Base-by-base conservation (phyloP, 257 asterid species). In the Schizonepeta tenuifolia region DNA sequence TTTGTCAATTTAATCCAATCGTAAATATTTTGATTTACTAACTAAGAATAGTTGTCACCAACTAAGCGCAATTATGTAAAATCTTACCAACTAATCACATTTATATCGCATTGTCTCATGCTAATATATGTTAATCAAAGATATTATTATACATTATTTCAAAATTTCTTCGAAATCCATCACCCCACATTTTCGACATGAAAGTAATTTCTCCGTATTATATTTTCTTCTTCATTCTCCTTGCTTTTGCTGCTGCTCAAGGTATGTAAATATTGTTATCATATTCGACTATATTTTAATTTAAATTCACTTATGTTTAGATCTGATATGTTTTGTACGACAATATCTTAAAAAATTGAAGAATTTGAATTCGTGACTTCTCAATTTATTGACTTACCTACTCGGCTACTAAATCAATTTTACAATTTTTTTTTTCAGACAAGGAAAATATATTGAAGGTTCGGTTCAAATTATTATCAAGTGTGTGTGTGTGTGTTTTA, bases 221-320 rank as follows among this genome's bases (percentile, higher is more conserved):
- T 2, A 26, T 38, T 24, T 36, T 73, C 26, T 46, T 28, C 66
- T 73, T 73, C 33, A 26, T 73, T 54, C 46, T 73, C 31, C 47
- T 73, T 36, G 10, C 49, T 38, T 41, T 73, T 38, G 66, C 54
- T 38, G 66, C 54, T 17, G 2, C 57, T 11, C 49, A 24, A 73
- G 66, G 77, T 64, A 55, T 4, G 36, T 47, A 38, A 38, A 31
- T 31, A 5, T 31, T 31, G 36, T 31, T 31, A 31, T 31, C 5
- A 31, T 31, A 31, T 31, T 4, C 36, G 36, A 31, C 1, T 31
- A 5, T 5, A 31, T 9, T 38, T 35, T 7, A 2, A 7, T 36
- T 36, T 36, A 7, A 36, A 36, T 36, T 31, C 36, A 36, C 43
- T 7, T 38, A 1, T 38, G 11, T 38, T 38, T 9, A 38, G 12